Percentiles rank a stretch among this genome's conserved stretches.
phyloP scores from a whole-genome alignment of 1,284 basidiomycete genomes.

The Meira miltonrushii region DNA sequence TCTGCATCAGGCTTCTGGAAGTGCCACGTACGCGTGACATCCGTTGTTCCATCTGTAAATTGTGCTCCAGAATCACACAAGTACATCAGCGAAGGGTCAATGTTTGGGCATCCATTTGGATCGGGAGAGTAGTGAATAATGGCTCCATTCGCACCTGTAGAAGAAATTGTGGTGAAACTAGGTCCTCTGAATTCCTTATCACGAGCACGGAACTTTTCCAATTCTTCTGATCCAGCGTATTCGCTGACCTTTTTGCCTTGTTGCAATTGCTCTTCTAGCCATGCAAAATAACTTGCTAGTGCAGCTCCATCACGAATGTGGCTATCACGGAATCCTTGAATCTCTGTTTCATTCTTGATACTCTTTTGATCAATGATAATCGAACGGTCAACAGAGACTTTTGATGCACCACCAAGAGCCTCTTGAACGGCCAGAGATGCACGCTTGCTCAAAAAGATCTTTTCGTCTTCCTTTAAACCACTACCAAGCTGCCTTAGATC shows the following conservation, averaged over 20 bases:
- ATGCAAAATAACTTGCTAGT: conserved; percentile 72
- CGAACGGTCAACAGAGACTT: conserved; percentile 35
- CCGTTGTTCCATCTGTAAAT: conserved; percentile 48
- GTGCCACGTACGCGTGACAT: conserved; percentile 46
- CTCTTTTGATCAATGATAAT: conserved; percentile 78
- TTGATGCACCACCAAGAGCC: conserved; percentile 41
- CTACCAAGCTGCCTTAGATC: conserved; percentile 32
- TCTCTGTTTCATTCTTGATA: conserved; percentile 79
- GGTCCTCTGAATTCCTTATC: conserved; percentile 75
- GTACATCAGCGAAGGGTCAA: conserved; percentile 57
- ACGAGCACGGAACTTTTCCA: conserved; percentile 74
- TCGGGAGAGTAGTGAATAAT: conserved; percentile 91
- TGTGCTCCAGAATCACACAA: conserved; percentile 46
- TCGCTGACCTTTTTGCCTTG: conserved; percentile 69
- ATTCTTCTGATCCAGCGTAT: conserved; percentile 70
- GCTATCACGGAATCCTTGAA: conserved; percentile 80
- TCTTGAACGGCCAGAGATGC: conserved; percentile 47
- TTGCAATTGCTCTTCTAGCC: conserved; percentile 79
- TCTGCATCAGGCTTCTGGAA: conserved; percentile 42
- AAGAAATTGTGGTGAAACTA: conserved; percentile 88
- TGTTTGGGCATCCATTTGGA: conserved; percentile 66
- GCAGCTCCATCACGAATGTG: conserved; percentile 89
- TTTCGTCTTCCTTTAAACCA: conserved; percentile 23
- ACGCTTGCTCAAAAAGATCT: conserved; percentile 40
- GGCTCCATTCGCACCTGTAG: conserved; percentile 77